These are phyloP conservation scores for Obba rivulosa DNA, from an alignment of 768 basidiomycete genomes.

Conservation along the genomic window DNA sequence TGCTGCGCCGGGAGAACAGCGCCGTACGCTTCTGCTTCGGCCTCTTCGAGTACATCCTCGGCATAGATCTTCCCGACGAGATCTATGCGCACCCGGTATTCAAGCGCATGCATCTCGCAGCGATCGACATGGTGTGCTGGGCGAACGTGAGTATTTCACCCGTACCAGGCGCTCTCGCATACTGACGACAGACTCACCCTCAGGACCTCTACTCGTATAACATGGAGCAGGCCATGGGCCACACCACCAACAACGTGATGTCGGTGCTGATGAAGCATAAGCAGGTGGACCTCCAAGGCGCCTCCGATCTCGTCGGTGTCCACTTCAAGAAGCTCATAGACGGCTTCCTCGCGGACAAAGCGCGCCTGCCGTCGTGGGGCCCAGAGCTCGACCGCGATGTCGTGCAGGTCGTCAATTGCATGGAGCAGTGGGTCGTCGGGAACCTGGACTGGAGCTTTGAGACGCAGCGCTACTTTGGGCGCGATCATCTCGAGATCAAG, in stretches of 20 bases:
- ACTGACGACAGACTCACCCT: neutral
- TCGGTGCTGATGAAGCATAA: constrained; percentile 23
- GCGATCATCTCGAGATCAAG: constrained; percentile 7
- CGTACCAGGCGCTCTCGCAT: neutral
- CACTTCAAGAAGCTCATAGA: constrained; percentile 10
- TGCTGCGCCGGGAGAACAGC: constrained; percentile 23
- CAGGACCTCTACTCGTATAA: constrained; percentile 30
- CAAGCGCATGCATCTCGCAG: constrained; percentile 11
- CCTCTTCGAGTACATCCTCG: constrained; percentile 21
- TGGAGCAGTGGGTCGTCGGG: constrained; percentile 17
- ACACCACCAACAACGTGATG: constrained; percentile 22
- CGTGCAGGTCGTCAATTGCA: constrained; percentile 2
- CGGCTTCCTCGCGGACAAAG: constrained; percentile 6
- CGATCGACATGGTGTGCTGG: constrained; percentile 23
- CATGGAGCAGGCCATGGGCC: constrained; percentile 26
- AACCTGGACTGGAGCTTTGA: constrained; percentile 18
- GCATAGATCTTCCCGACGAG: constrained; percentile 22
- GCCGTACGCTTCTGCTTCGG: constrained; percentile 19
- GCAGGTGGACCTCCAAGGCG: constrained; percentile 18
- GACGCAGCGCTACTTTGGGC: constrained; percentile 20
- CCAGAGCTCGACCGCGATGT: constrained; percentile 6
- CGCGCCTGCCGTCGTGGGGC: constrained; percentile 6
- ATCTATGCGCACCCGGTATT: constrained; percentile 19
- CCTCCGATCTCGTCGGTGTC: constrained; percentile 18
- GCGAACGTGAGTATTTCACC: constrained; percentile 17